These are phyloP conservation scores for Hyphopichia khmerensis DNA, from an alignment of 1,139 yeast genomes.

Conservation along the genomic window DNA sequence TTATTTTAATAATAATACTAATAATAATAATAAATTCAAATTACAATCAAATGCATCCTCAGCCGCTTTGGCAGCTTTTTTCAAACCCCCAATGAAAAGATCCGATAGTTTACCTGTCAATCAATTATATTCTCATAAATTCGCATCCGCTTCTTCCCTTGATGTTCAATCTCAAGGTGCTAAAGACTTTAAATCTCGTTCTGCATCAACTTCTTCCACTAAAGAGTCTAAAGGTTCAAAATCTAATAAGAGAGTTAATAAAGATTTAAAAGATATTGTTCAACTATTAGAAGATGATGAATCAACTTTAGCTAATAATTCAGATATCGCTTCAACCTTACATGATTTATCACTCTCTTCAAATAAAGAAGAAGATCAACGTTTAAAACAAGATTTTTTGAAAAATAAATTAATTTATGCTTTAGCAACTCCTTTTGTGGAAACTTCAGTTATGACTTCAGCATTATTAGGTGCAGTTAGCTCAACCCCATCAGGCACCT, in stretches of 20 bases:
- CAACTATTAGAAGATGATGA: slow-evolving; percentile 39
- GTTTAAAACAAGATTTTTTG: slow-evolving; percentile 39
- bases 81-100: slow-evolving; percentile 40
- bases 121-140: slow-evolving; percentile 16
- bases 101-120: slow-evolving; percentile 38
- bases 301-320: slow-evolving; percentile 22
- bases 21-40: slow-evolving; percentile 14
- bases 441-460: slow-evolving; percentile 47
- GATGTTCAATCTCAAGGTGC: not conserved
- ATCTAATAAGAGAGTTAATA: slow-evolving; percentile 8
- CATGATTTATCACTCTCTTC: slow-evolving; percentile 56
- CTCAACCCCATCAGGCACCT: not conserved
- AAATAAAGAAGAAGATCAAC: slow-evolving; percentile 17
- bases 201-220: not conserved
- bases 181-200: not conserved
- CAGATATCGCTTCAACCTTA: slow-evolving; percentile 51
- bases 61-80: slow-evolving; percentile 62
- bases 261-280: slow-evolving; percentile 47
- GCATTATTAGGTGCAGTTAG: slow-evolving; percentile 23
- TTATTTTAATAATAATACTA: slow-evolving; percentile 8
- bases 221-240: slow-evolving; percentile 1
- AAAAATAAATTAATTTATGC: slow-evolving; percentile 61
- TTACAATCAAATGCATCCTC: slow-evolving; percentile 56
- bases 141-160: slow-evolving; percentile 2
- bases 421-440: slow-evolving; percentile 73